phyloP scores from a whole-genome alignment of 1,284 basidiomycete genomes.

The Boletus semigastroideus region DNA sequence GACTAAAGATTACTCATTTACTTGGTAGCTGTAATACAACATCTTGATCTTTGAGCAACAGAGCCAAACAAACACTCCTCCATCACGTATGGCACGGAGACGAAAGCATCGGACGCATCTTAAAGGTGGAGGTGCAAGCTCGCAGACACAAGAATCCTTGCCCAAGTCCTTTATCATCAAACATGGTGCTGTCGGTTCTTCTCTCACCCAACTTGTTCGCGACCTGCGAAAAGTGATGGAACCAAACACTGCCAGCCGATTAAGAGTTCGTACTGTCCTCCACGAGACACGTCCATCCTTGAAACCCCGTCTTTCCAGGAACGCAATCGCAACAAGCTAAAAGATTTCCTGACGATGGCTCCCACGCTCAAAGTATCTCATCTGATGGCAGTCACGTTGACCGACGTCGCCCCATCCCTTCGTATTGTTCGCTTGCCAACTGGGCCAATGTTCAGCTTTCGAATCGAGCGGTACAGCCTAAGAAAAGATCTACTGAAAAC shows the following conservation, averaged over 20 bases:
- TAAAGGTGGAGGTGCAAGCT: constrained; percentile 51
- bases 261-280: constrained; percentile 59
- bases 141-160: constrained; percentile 38
- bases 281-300: background rate
- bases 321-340: constrained; percentile 87
- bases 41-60: constrained; percentile 22
- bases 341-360: constrained; percentile 93
- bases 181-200: constrained; percentile 88
- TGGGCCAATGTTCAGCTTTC: constrained; percentile 93
- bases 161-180: constrained; percentile 91
- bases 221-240: constrained; percentile 97
- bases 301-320: constrained; percentile 54
- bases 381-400: constrained; percentile 88
- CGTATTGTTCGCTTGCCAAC: constrained; percentile 88
- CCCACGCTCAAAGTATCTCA: constrained; percentile 93
- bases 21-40: too few species aligned
- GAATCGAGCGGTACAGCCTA: constrained; percentile 90
- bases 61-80: constrained; percentile 22
- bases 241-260: constrained; percentile 92
- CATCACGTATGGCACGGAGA: constrained; percentile 63
- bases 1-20: constrained; percentile 5
- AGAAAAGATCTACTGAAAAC: constrained; percentile 78
- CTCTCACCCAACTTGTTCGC: constrained; percentile 85
- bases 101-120: constrained; percentile 88
- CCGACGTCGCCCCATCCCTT: constrained; percentile 82